phyloP scores from a whole-genome alignment of 306 rosid species.

The Trifolium dubium region DNA sequence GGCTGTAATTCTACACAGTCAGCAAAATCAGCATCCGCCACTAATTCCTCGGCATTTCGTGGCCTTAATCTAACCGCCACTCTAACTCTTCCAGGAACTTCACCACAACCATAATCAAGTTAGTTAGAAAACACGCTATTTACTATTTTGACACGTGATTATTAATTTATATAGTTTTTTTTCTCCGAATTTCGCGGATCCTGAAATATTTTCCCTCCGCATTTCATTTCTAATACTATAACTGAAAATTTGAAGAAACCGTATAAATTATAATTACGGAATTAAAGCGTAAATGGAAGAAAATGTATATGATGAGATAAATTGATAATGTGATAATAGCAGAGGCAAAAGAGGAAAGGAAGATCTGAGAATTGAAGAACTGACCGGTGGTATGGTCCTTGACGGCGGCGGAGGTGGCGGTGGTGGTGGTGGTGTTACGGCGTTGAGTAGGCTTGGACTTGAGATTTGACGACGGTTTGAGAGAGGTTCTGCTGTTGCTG shows the following conservation, averaged over 20 bases:
- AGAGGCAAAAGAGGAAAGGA: conserved; percentile 18
- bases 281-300: conserved; percentile 23
- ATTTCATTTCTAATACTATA: conserved; percentile 17
- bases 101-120: neutral
- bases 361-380: conserved; percentile 35
- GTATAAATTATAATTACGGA: neutral
- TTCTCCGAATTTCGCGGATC: conserved; percentile 6
- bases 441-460: conserved; percentile 81
- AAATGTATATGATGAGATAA: neutral
- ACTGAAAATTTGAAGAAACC: conserved; percentile 4
- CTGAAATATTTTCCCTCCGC: conserved; percentile 15
- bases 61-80: conserved; percentile 96
- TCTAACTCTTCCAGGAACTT: conserved; percentile 98
- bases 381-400: conserved; percentile 76
- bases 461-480: conserved; percentile 55
- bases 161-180: conserved; percentile 6
- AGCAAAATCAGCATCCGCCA: conserved; percentile 92
- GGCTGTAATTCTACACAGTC: conserved; percentile 96
- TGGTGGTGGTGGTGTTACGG: conserved; percentile 80
- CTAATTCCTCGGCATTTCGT: conserved; percentile 72
- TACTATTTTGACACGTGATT: conserved; percentile 4
- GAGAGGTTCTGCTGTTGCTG: conserved; percentile 64
- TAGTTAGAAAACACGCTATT: neutral
- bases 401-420: conserved; percentile 66
- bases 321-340: neutral